phyloP scores from a whole-genome alignment of 352 stramenopile genomes.

The Phytophthora gonapodyides region DNA sequence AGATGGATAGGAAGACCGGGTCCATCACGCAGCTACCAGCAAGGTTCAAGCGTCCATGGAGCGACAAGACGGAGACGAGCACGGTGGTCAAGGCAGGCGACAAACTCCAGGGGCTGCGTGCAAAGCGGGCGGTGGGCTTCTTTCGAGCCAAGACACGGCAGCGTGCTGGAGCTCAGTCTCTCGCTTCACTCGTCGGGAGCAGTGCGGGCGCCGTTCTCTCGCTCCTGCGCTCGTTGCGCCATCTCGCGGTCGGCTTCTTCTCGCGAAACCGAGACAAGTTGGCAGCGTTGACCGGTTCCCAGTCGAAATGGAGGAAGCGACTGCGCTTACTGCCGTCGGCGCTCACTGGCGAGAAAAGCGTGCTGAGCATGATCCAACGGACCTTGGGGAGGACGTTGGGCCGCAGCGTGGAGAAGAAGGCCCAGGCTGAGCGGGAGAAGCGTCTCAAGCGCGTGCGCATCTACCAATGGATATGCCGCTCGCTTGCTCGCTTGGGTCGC shows the following conservation, averaged over 20 bases:
- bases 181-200: slow-evolving; percentile 11
- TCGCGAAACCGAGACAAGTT: slow-evolving; percentile 6
- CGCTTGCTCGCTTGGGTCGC: slow-evolving; percentile 27
- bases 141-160: slow-evolving; percentile 28
- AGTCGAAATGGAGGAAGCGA: slow-evolving; percentile 24
- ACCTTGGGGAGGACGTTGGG: slow-evolving; percentile 24
- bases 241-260: slow-evolving; percentile 11
- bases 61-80: slow-evolving; percentile 18
- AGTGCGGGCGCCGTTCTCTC: slow-evolving; percentile 8
- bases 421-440: slow-evolving; percentile 12
- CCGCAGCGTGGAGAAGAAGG: slow-evolving; percentile 11
- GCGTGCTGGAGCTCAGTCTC: slow-evolving; percentile 12
- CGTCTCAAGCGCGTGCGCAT: slow-evolving; percentile 16
- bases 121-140: slow-evolving; percentile 25
- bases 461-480: slow-evolving; percentile 24
- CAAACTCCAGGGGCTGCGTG: slow-evolving; percentile 27
- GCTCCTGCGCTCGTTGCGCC: slow-evolving; percentile 25
- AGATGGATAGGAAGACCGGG: slow-evolving; percentile 19
- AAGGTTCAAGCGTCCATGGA: slow-evolving; percentile 26
- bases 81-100: slow-evolving; percentile 4
- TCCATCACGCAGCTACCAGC: slow-evolving; percentile 30
- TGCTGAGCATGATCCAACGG: slow-evolving; percentile 19
- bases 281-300: slow-evolving; percentile 3
- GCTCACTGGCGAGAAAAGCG: slow-evolving; percentile 16
- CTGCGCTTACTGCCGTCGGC: slow-evolving; percentile 14